Base-by-base conservation (phyloP, 148 eudicot genomes). In the Suaeda aralocaspica region DNA sequence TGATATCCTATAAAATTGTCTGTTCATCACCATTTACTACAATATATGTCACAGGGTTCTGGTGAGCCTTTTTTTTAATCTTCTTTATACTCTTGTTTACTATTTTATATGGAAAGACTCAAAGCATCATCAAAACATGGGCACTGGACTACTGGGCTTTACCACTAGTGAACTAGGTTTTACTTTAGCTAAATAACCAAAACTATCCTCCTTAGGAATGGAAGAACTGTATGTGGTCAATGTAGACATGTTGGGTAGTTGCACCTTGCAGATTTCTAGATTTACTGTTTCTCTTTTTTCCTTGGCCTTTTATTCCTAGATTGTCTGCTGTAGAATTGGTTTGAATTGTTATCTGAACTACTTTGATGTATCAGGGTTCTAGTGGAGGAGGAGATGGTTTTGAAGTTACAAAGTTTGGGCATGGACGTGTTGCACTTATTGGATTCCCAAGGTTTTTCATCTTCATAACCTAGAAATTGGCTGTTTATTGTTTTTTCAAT, bases 341-440 rank as follows among this genome's bases (percentile, higher is more conserved):
- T 57, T 13, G 21, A 44, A 29, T 50, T 72, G 51, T 52, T 60
- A 51, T 29, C 55, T 79, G 55, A 67, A 72, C 61, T 56, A 19
- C 53, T 49, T 19, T 22, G 19, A 61, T 82, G 74, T 62, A 50
- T 77, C 82, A 95, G 99, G 99, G 99, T 61, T 78, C 97, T 62
- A 91, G 96, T 84, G 99, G 96, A 75, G 96, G 96, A 73, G 99
- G 97, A 76, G 99, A 95, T 13, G 99, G 99, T 59, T 95, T 95
- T 80, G 99, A 95, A 85, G 99, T 95, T 63, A 91, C 99, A 13
- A 95, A 95, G 83, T 95, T 66, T 83, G 99, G 99, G 48, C 99
- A 95, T 82, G 99, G 99, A 45, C 99, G 96, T 70, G 97, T 91
- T 74, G 96, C 99, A 39, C 84, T 95, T 36, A 95, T 95, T 79